These are phyloP conservation scores for Knoxdaviesia proteae DNA, from an alignment of 2,329 filamentous ascomycete genomes.

Conservation along the genomic window DNA sequence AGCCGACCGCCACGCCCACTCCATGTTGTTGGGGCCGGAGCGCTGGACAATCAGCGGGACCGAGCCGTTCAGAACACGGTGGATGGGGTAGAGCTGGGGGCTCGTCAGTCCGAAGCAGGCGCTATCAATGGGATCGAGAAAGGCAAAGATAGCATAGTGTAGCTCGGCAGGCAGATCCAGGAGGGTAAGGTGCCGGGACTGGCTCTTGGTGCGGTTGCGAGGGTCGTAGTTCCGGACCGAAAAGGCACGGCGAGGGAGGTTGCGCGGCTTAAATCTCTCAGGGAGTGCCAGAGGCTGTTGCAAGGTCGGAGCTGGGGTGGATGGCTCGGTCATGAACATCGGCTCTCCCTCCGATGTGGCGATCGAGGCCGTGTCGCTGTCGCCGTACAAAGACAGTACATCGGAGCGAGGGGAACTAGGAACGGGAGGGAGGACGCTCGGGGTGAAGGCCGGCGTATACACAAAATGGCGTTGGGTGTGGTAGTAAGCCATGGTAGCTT, in stretches of 20 bases:
- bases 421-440: slow-evolving; percentile 1
- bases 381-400: neutral
- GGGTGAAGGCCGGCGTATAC: slow-evolving; percentile 1
- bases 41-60: slow-evolving; percentile 37
- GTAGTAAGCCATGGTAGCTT: neutral
- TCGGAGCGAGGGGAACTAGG: neutral
- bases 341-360: slow-evolving; percentile 4
- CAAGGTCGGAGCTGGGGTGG: slow-evolving; percentile 10
- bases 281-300: slow-evolving; percentile 11
- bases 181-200: slow-evolving; percentile 23
- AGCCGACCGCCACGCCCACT: slow-evolving; percentile 41
- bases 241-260: slow-evolving; percentile 31
- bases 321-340: neutral
- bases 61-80: slow-evolving; percentile 30
- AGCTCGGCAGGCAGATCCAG: slow-evolving; percentile 35
- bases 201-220: slow-evolving; percentile 23
- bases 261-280: slow-evolving; percentile 3
- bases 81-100: slow-evolving; percentile 35
- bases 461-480: slow-evolving; percentile 2
- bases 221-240: slow-evolving; percentile 41
- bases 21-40: slow-evolving; percentile 38
- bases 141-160: slow-evolving; percentile 38
- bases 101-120: slow-evolving; percentile 39
- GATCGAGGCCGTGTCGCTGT: neutral
- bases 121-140: slow-evolving; percentile 43